A percentile compares a stretch with the other conserved stretches of the same genome.
Evolutionary conservation across 2,329 filamentous ascomycete genomes (phyloP).

Genomic region (Amauroascus niger): DNA sequence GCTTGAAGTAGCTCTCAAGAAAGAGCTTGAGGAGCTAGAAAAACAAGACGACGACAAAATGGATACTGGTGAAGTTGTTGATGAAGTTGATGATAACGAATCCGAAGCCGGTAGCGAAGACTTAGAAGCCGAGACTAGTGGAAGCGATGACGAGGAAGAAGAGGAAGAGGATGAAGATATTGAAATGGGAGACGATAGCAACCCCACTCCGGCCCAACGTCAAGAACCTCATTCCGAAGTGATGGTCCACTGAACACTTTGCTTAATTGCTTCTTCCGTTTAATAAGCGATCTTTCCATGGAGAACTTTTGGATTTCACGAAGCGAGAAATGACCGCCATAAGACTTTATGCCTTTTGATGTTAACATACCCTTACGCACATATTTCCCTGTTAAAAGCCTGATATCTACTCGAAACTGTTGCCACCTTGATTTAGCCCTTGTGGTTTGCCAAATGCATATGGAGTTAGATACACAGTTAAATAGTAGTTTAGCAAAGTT

Average conservation of each 20-base stretch:
- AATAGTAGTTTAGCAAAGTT: background rate
- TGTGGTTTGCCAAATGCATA: background rate
- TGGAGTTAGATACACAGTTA: background rate
- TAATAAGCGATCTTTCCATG: background rate
- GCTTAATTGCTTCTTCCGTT: background rate
- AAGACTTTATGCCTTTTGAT: constrained; percentile 1
- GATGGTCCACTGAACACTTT: constrained; percentile 37
- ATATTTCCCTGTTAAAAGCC: background rate
- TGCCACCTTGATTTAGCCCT: background rate
- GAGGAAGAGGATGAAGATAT: constrained; percentile 33
- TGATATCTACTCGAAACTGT: background rate
- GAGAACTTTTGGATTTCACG: constrained; percentile 6
- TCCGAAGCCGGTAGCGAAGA: constrained; percentile 65
- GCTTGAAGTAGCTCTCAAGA: constrained; percentile 35
- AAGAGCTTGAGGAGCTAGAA: constrained; percentile 42
- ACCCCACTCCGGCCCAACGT: constrained; percentile 29
- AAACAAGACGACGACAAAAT: constrained; percentile 29
- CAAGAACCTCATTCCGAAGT: constrained; percentile 34
- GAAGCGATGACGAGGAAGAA: constrained; percentile 36
- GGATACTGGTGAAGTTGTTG: constrained; percentile 55
- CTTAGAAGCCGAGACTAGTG: constrained; percentile 33
- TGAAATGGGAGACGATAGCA: constrained; percentile 47
- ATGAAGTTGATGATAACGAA: constrained; percentile 57
- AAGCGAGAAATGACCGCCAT: background rate
- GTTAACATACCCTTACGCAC: constrained; percentile 2